A percentile compares a stretch with the other conserved stretches of the same genome.
Conservation (phyloP, 2,329 filamentous ascomycete species). For the Diaporthe nobilis region DNA sequence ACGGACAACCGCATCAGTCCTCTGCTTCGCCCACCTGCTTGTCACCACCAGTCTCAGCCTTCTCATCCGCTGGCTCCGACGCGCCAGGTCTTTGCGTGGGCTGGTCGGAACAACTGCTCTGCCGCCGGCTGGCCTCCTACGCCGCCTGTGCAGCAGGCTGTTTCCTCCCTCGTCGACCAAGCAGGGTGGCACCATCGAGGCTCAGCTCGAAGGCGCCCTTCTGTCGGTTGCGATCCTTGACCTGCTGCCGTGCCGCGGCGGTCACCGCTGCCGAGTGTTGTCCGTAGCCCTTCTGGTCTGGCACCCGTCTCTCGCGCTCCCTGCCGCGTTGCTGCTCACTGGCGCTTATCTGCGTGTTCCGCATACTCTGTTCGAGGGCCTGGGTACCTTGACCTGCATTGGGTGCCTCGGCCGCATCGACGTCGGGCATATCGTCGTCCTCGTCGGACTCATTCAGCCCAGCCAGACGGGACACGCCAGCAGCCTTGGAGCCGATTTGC, state of each 20-base stretch:
- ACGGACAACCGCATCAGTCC: neutral
- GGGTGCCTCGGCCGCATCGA: constrained; percentile 58
- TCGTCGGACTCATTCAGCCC: constrained; percentile 79
- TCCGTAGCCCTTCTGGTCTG: constrained; percentile 79
- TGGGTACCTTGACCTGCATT: constrained; percentile 68
- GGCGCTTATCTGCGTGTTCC: constrained; percentile 81
- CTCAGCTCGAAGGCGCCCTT: constrained; percentile 93
- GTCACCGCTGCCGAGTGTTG: constrained; percentile 90
- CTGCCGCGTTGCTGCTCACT: constrained; percentile 70
- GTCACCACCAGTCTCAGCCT: neutral
- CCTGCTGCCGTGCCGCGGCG: constrained; percentile 85
- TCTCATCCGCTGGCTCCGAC: neutral
- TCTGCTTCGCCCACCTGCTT: neutral
- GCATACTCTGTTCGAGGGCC: constrained; percentile 88
- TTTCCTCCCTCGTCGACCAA: constrained; percentile 76
- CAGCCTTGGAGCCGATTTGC: constrained; percentile 81
- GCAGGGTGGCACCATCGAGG: constrained; percentile 88
- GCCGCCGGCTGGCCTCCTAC: constrained; percentile 41
- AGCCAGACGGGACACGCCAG: constrained; percentile 66
- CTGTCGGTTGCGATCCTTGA: constrained; percentile 75
- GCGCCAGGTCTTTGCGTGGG: neutral
- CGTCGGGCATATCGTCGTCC: constrained; percentile 67
- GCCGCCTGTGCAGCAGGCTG: constrained; percentile 65
- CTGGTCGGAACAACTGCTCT: constrained; percentile 2
- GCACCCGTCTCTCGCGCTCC: constrained; percentile 56